Base-by-base conservation (phyloP, 345 rosid species). In the Ailanthus altissimus region DNA sequence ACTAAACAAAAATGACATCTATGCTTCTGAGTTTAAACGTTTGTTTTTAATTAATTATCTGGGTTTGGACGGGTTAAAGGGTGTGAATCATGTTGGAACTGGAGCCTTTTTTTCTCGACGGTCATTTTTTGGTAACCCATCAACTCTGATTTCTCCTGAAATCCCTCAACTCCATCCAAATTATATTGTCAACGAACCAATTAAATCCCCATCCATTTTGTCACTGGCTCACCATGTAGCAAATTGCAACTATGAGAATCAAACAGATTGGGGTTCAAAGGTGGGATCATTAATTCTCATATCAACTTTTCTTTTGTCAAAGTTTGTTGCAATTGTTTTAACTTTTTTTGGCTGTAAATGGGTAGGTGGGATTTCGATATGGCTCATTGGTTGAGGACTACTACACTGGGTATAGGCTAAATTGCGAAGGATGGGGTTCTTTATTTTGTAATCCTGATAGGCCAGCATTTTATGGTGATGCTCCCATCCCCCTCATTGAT, bases 331-430 rank as follows among this genome's bases (percentile, higher is more conserved):
- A 32, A 32, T 32, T 32, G n/a, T 32, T 32, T 32, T 32, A 32
- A 32, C 38, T 32, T 32, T 53, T 21, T 18, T 5, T 53, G 21
- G 57, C 57, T n/a, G 15, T 23, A 12, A 50, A 21, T 72, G 26
- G 77, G 71, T 84, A 92, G 94, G 81, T 80, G 42, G 98, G 98
- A 0, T 85, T 83, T 21, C 80, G 89, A 59, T 94, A 92, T 71
- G 97, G 97, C 0, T 88, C 97, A 0, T 63, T 94, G 56, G 92
- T 89, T 16, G 98, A 94, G 81, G 96, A 92, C 78, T 87, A 56
- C 59, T 87, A 76, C 79, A 91, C 98, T 10, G 90, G 93, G 0
- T 90, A 78, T 60, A 63, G 25, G 11, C 78, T 94, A 36, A 88
- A 89, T 0, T 85, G 97, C 77, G 90, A 89, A 70, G 96, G 94